Evolutionary conservation across 1,139 yeast genomes (phyloP), one percentile per base, ranked within the genome.

Genomic region (Hyphopichia burtonii): DNA sequence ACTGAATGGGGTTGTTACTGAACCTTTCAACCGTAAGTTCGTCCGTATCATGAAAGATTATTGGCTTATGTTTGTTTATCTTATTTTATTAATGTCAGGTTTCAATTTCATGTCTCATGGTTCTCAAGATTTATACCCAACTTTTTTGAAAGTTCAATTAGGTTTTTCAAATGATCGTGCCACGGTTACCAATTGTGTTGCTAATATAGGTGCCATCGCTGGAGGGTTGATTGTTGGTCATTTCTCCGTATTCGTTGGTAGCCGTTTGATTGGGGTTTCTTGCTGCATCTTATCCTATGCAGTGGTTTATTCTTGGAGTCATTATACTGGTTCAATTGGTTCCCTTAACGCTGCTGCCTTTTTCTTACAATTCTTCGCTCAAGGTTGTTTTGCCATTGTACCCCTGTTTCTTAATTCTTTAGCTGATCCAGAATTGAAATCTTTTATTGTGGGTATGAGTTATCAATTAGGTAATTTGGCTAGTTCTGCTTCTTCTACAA

Each of bases 351-450:
- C 93, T 6, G 85, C 87, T 44, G 93, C 74, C 1, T 87, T 86
- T 64, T 86, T 84, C 68, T 65, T 87, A 53, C 96, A 88, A 63
- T 80, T 83, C 55, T 82, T 82, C 51, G 93, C 87, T 39, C 95
- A 86, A 64, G 96, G 96, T 50, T 86, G 89, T 15, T 88, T 95
- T 90, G 94, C 95, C 52, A 86, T 86, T 37, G 76, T 85, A 50
- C 96, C 96, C 42, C 78, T 85, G 48, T 89, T 86, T 61, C 69
- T 86, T 40, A 74, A 87, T 2, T 95, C 86, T 63, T 72, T 87
- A 49, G 78, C 93, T n/a, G 82, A 80, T 34, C 93, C 91, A 19
- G 82, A 83, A 51, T 83, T 82, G 65, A 76, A 86, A 59, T 73
- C 91, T 3, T 82, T 86, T 51, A 82, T 84, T 40, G 80, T 79